Evolutionary conservation across 768 basidiomycete species (phyloP).

Genomic region (Suillus subaureus): DNA sequence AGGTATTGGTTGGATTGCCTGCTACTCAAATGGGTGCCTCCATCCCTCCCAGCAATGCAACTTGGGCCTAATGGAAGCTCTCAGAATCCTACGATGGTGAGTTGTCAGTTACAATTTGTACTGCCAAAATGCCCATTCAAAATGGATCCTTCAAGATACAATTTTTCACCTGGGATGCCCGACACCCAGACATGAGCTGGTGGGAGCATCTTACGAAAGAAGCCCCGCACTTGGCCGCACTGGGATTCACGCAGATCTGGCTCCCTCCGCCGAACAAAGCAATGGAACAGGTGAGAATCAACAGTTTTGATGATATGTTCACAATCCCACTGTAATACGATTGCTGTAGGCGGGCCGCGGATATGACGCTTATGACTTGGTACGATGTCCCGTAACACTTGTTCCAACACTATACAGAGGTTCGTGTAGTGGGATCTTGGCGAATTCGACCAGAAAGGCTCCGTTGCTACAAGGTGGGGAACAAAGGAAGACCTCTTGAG

Average conservation of each 20-base stretch:
- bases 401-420: neutral
- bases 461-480: conserved; percentile 81
- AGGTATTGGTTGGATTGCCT: conserved; percentile 28
- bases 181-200: conserved; percentile 65
- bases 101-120: conserved; percentile 15
- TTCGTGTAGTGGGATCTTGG: conserved; percentile 78
- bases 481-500: conserved; percentile 75
- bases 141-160: conserved; percentile 51
- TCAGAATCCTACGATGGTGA: conserved; percentile 71
- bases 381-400: conserved; percentile 32
- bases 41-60: conserved; percentile 62
- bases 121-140: conserved; percentile 2
- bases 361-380: conserved; percentile 87
- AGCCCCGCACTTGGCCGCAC: conserved; percentile 58
- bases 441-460: conserved; percentile 79
- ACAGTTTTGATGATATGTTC: conserved; percentile 12
- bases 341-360: conserved; percentile 63
- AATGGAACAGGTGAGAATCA: conserved; percentile 49
- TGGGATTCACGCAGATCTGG: conserved; percentile 84
- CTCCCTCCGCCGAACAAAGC: conserved; percentile 85
- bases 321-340: conserved; percentile 11
- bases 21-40: conserved; percentile 21
- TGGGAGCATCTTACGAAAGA: conserved; percentile 76
- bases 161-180: conserved; percentile 83
- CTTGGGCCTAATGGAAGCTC: conserved; percentile 51